Evolutionary conservation across 768 basidiomycete genomes (phyloP).

Genomic region (Boletus bicolor): DNA sequence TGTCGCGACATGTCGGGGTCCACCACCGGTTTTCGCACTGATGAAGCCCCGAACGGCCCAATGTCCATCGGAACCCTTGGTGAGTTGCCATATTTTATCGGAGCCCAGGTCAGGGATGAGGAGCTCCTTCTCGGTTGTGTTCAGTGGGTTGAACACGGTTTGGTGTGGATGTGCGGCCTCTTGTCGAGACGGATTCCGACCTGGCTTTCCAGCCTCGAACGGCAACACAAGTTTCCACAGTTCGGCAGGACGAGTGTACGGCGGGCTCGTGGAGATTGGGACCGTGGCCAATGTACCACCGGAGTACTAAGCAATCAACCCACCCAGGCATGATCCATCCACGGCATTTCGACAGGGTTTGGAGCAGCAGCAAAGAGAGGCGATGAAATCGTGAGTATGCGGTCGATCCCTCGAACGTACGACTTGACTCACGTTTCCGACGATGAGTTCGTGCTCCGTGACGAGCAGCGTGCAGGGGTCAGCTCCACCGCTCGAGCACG

Average conservation of each 20-base stretch:
- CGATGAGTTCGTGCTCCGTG: conserved; percentile 53
- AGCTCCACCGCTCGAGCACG: conserved; percentile 48
- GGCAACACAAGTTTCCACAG: conserved; percentile 36
- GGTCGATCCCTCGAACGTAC: not conserved
- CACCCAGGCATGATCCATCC: not conserved
- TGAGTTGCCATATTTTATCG: conserved; percentile 61
- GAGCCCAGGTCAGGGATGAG: conserved; percentile 75
- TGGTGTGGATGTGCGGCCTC: conserved; percentile 77
- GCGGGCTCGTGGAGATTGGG: conserved; percentile 48
- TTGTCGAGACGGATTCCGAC: conserved; percentile 68
- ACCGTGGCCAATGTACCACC: conserved; percentile 57
- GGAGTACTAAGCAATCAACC: conserved; percentile 50
- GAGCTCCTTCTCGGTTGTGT: conserved; percentile 50
- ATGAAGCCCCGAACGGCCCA: conserved; percentile 54
- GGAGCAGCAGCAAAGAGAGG: no score
- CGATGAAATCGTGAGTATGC: not conserved
- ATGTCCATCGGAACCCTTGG: conserved; percentile 38
- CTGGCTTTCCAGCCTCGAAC: conserved; percentile 45
- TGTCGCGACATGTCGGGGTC: conserved; percentile 67
- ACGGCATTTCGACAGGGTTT: not conserved
- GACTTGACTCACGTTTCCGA: conserved; percentile 63
- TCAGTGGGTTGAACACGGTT: conserved; percentile 41
- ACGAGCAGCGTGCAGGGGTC: conserved; percentile 66
- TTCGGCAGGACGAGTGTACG: conserved; percentile 40
- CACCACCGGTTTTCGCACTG: conserved; percentile 51